phyloP scores from a whole-genome alignment of 805 yeast genomes.

The Cyberlindnera bimundalis region DNA sequence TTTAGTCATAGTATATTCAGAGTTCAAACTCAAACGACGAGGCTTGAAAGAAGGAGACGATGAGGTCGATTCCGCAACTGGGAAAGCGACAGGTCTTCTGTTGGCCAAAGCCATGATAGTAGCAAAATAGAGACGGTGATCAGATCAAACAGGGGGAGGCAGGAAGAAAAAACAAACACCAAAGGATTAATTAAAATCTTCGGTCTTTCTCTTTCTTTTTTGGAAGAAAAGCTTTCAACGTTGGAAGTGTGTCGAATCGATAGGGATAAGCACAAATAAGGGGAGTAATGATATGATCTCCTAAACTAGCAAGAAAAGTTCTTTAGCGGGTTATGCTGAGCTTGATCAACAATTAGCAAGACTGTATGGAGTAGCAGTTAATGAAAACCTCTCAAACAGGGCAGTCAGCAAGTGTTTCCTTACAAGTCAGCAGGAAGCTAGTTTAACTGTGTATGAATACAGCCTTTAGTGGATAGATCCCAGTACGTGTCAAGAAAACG shows the following conservation, averaged over 20 bases:
- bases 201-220: constrained; percentile 8
- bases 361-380: background rate
- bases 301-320: constrained; percentile 1
- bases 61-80: constrained; percentile 32
- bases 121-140: background rate
- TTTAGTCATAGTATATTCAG: constrained; percentile 18
- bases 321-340: background rate
- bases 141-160: constrained; percentile 3
- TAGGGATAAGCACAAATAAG: background rate
- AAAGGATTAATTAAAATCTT: constrained; percentile 30
- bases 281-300: background rate
- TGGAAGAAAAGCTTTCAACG: constrained; percentile 1
- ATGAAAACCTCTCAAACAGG: constrained; percentile 1
- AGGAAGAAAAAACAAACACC: constrained; percentile 5
- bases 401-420: constrained; percentile 4
- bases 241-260: background rate
- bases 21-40: constrained; percentile 27
- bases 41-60: constrained; percentile 30
- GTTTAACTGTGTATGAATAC: background rate
- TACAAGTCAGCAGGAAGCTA: constrained; percentile 5
- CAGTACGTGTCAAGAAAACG: too few species aligned
- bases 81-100: constrained; percentile 58
- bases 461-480: constrained; percentile 1
- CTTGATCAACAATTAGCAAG: constrained; percentile 5
- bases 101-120: constrained; percentile 58